These are phyloP conservation scores for Ganoderma boninense DNA, from an alignment of 1,284 basidiomycete genomes.

Conservation along the genomic window DNA sequence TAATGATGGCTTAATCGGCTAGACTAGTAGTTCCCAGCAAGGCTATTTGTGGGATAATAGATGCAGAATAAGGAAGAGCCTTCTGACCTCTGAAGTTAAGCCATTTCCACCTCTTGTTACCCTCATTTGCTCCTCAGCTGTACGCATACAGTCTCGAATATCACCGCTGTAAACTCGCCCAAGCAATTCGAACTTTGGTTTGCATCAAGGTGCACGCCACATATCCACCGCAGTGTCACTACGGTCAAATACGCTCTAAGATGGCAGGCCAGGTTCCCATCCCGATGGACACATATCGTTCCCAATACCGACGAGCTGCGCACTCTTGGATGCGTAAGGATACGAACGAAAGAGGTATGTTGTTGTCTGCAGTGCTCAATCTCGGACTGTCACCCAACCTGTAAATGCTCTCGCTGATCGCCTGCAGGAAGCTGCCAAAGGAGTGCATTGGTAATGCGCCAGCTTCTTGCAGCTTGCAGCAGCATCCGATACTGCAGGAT, in stretches of 20 bases:
- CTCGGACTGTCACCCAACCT: neutral
- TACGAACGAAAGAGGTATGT: neutral
- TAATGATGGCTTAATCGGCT: neutral
- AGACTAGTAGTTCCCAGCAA: neutral
- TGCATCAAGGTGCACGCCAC: neutral
- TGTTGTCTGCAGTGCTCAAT: neutral
- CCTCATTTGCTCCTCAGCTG: too few relatives aligned
- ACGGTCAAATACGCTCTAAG: neutral
- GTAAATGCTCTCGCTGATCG: neutral
- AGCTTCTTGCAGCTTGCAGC: neutral
- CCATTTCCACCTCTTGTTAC: too few relatives aligned
- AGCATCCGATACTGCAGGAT: neutral
- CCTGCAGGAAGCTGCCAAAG: neutral
- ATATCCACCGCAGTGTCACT: neutral
- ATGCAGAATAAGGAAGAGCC: neutral
- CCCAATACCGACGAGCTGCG: neutral
- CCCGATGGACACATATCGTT: neutral
- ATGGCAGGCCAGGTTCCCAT: neutral
- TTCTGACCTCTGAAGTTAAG: too few relatives aligned
- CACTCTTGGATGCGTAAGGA: neutral
- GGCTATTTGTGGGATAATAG: neutral
- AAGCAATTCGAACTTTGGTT: neutral
- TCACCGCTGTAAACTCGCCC: neutral
- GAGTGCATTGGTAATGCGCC: neutral
- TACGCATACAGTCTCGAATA: too few relatives aligned